Base-by-base conservation (phyloP, 202 grass and related monocot genomes). In the Zoysia matrella region DNA sequence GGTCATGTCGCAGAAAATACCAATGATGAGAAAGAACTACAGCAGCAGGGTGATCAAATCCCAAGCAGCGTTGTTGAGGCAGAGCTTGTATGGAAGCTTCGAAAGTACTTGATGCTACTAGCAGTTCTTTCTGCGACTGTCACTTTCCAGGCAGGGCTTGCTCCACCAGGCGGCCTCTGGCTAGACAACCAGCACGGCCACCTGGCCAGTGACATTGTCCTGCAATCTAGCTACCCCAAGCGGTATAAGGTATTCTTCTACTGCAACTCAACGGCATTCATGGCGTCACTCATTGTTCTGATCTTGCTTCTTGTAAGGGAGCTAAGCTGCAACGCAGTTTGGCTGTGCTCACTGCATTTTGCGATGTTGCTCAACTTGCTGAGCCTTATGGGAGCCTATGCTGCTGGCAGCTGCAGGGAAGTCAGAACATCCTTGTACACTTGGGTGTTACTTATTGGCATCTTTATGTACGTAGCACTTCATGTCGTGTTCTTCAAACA, bases 101-200 rank as follows among this genome's bases (percentile, higher is more conserved):
- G 84, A 12, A 88, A 88, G 52, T 85, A 78, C 47, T 77, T 94
- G 58, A 73, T 94, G 71, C 83, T 94, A 13, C 48, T 94, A 4
- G 91, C 91, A 14, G 88, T 93, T 30, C 80, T 92, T 7, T 52
- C 80, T 14, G 90, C 79, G 4, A 83, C 83, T 36, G 79, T 88
- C 65, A 92, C 90, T 45, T 92, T 80, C 70, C 86, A 89, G 46
- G 90, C 86, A 11, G 91, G 88, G 36, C 79, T 94, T 5, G 84
- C 76, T 8, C 91, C 88, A 0, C 91, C 88, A 0, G 91, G 91
- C 0, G 88, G 91, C 1, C 65, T 91, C 78, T 94, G 91, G 91
- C 88, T 88, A 64, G 71, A 70, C 18, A 80, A 67, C 66, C 5
- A 45, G 53, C 0, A 80, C 4, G 52, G 62, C 11, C 56, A 36